Evolutionary conservation across 1,284 basidiomycete genomes (phyloP), one percentile per base, ranked within the genome.

Genomic region (Pseudozyma hubeiensis): DNA sequence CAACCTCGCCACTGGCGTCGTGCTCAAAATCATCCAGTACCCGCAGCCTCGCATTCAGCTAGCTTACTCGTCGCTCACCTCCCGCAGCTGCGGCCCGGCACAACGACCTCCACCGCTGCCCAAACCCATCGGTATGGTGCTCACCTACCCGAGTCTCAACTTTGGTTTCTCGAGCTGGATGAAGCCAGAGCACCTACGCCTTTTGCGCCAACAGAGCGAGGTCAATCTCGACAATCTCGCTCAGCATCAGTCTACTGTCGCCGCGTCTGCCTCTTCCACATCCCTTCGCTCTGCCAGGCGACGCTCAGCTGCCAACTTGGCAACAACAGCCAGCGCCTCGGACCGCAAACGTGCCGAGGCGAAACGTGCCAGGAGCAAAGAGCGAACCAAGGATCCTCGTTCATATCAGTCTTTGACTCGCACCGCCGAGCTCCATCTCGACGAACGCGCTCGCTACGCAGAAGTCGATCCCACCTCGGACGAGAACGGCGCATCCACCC

Each of bases 111-210:
- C 80, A 1, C 49, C 58, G 5, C 81, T 90, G 35, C 87, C 87
- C 11, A 86, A 86, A 29, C 96, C 96, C 0, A 86, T 91, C 47
- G 92, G 93, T 0, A 87, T 98, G 53, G 90, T 97, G 29, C 89
- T 97, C 56, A 64, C 92, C 87, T 89, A 89, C 73, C 86, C 88
- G 3, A 86, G 86, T 17, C 88, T 98, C 53, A 96, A 98, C 84
- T 98, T 99, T 87, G 96, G 97, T 84, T 98, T 95, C 84, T 78
- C 74, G 7, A 82, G 93, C 29, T 99, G 96, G 96, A 97, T 98
- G 94, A 90, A 94, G 49, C 91, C 91, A 1, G 88, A 89, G 19
- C 91, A 97, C 84, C 87, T 98, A 50, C 89, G 89, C 5, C 91
- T 96, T 11, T 87, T 98, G 11, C 88, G 92, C 85, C 92, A 75